Percentiles rank a stretch among this genome's conserved stretches.
Conservation (phyloP, 352 stramenopile species). For the Globisporangium cylindrosporum region DNA sequence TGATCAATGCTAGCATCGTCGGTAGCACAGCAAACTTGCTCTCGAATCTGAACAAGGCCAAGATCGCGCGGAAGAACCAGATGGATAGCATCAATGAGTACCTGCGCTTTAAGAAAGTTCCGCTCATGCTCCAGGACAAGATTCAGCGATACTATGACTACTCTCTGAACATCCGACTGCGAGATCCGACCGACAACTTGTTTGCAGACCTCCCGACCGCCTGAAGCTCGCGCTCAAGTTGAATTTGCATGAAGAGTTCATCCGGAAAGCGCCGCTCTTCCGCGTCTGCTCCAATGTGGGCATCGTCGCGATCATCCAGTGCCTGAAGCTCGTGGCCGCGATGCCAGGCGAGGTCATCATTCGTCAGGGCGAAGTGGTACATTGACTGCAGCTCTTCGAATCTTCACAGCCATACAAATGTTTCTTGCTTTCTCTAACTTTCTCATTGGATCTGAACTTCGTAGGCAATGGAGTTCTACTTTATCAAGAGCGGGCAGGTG, state of each 20-base stretch:
- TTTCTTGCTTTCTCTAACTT: neutral
- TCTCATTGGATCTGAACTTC: neutral
- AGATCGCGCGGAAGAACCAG: constrained; percentile 73
- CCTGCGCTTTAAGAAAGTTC: constrained; percentile 79
- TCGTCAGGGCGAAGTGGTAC: constrained; percentile 45
- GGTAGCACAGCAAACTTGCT: constrained; percentile 73
- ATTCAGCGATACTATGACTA: constrained; percentile 81
- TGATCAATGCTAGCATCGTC: constrained; percentile 81
- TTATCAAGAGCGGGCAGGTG: constrained; percentile 67
- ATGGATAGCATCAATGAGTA: constrained; percentile 82
- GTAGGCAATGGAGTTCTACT: constrained; percentile 55
- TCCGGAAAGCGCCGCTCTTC: constrained; percentile 73
- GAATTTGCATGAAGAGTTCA: constrained; percentile 65
- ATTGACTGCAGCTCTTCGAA: neutral
- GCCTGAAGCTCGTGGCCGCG: constrained; percentile 51
- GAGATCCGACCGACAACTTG: constrained; percentile 52
- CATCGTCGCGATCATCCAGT: constrained; percentile 73
- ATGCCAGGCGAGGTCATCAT: constrained; percentile 77
- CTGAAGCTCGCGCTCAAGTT: constrained; percentile 66
- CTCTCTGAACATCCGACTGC: constrained; percentile 50
- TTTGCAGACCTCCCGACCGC: constrained; percentile 71
- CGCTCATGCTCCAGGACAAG: constrained; percentile 58
- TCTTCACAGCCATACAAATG: neutral
- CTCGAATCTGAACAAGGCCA: constrained; percentile 70
- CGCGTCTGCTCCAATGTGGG: constrained; percentile 64